Evolutionary conservation across 768 basidiomycete genomes (phyloP).

Genomic region (Amanita pseudoporphyria): DNA sequence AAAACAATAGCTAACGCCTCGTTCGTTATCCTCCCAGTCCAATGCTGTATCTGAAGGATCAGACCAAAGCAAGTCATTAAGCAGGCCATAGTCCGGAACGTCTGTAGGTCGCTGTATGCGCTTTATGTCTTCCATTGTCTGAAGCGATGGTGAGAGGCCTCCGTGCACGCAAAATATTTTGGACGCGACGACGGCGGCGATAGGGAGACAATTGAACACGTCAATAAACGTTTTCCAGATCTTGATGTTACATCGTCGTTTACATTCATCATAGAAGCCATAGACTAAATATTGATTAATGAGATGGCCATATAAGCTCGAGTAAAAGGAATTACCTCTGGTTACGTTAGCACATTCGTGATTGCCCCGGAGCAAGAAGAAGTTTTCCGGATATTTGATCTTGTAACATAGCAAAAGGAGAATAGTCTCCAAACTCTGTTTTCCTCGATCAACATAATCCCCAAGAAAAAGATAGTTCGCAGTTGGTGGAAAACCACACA

Average conservation of each 20-base stretch:
- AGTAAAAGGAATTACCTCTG: slow-evolving; percentile 48
- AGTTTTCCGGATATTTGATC: slow-evolving; percentile 99
- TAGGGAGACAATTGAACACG: slow-evolving; percentile 98
- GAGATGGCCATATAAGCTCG: slow-evolving; percentile 11
- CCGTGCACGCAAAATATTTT: slow-evolving; percentile 99
- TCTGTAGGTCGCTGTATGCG: slow-evolving; percentile 97
- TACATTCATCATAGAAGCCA: slow-evolving; percentile 99
- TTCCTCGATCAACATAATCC: slow-evolving; percentile 98
- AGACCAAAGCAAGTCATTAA: slow-evolving; percentile 97
- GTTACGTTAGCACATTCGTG: slow-evolving; percentile 99
- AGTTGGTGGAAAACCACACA: slow-evolving; percentile 97
- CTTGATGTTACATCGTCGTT: slow-evolving; percentile 98
- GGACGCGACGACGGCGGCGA: slow-evolving; percentile 95
- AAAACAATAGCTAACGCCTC: slow-evolving; percentile 98
- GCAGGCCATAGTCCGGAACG: slow-evolving; percentile 94
- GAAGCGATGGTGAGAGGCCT: slow-evolving; percentile 85
- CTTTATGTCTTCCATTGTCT: slow-evolving; percentile 98
- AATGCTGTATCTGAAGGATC: slow-evolving; percentile 96
- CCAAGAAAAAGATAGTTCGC: slow-evolving; percentile 98
- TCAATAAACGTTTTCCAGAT: slow-evolving; percentile 99
- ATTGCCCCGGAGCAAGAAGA: slow-evolving; percentile 95
- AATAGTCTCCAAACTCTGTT: slow-evolving; percentile 97
- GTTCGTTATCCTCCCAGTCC: slow-evolving; percentile 99
- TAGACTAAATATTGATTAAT: slow-evolving; percentile 53
- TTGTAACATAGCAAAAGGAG: slow-evolving; percentile 96